These are phyloP conservation scores for Neopestalotiopsis sp. DNA, from an alignment of 2,329 filamentous ascomycete species.

Conservation along the genomic window DNA sequence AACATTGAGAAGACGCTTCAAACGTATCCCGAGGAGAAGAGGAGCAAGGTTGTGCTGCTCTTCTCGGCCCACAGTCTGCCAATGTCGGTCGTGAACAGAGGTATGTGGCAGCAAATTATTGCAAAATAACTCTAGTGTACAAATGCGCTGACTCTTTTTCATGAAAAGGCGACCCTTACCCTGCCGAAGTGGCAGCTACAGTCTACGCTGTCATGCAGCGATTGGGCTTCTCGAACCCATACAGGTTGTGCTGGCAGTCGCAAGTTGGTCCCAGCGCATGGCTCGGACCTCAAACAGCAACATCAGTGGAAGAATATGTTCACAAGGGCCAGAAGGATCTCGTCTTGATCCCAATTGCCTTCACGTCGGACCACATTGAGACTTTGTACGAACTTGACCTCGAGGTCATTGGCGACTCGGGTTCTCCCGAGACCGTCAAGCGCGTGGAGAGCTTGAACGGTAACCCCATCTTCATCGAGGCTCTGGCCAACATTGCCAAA, in stretches of 20 bases:
- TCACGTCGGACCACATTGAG: conserved; percentile 99
- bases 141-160: conserved; percentile 32
- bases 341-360: conserved; percentile 91
- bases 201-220: conserved; percentile 97
- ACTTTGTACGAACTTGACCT: conserved; percentile 93
- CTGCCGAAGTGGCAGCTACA: conserved; percentile 92
- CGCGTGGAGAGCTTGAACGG: conserved; percentile 92
- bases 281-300: conserved; percentile 91
- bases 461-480: conserved; percentile 87
- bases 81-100: conserved; percentile 96
- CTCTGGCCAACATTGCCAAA: conserved; percentile 85
- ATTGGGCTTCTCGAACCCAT: conserved; percentile 85
- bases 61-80: conserved; percentile 96
- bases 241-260: conserved; percentile 96
- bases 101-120: conserved; percentile 45
- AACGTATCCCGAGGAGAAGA: conserved; percentile 81
- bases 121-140: background rate
- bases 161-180: conserved; percentile 82
- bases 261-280: conserved; percentile 95
- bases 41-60: conserved; percentile 82
- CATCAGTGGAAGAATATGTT: conserved; percentile 87
- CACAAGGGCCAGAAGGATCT: conserved; percentile 91
- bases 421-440: conserved; percentile 80
- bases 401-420: conserved; percentile 90
- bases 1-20: conserved; percentile 88